Conservation (phyloP, 805 yeast species). For the Zygosaccharomyces siamensis region DNA sequence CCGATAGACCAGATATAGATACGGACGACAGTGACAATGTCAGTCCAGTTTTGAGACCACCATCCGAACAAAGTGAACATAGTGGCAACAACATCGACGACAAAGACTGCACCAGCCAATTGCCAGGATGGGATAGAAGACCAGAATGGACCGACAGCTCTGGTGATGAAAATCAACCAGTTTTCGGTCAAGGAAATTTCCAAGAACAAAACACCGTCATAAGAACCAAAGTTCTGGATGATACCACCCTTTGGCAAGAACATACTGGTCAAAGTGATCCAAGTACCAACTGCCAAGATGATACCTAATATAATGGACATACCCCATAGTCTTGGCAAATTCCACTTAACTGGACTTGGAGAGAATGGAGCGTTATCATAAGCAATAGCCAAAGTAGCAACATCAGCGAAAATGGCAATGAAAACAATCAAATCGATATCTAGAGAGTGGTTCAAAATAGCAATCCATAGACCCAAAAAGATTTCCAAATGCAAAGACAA, state of each 20-base stretch:
- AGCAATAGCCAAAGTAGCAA: slow-evolving; percentile 95
- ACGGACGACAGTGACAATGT: slow-evolving; percentile 90
- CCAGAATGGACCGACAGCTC: slow-evolving; percentile 99
- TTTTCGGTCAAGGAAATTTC: slow-evolving; percentile 93
- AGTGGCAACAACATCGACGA: slow-evolving; percentile 87
- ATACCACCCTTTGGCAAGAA: slow-evolving; percentile 88
- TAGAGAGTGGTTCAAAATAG: slow-evolving; percentile 80
- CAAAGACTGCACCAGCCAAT: slow-evolving; percentile 87
- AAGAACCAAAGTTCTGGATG: slow-evolving; percentile 91
- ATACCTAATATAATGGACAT: slow-evolving; percentile 85
- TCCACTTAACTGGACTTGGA: slow-evolving; percentile 92
- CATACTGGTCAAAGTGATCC: slow-evolving; percentile 95
- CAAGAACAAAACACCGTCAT: slow-evolving; percentile 89
- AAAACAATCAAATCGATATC: slow-evolving; percentile 89
- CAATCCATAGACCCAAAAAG: slow-evolving; percentile 95
- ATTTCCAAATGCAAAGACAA: slow-evolving; percentile 90
- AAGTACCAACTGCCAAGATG: slow-evolving; percentile 83
- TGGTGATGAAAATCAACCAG: slow-evolving; percentile 94
- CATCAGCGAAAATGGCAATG: slow-evolving; percentile 96
- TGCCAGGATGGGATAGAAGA: slow-evolving; percentile 95
- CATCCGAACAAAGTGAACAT: slow-evolving; percentile 91
- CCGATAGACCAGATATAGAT: slow-evolving; percentile 95
- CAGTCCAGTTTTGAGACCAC: slow-evolving; percentile 98
- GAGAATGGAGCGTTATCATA: slow-evolving; percentile 96
- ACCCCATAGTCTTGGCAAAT: slow-evolving; percentile 96